Conservation (phyloP, 1,139 yeast genomes). For the Hansenula sp. region DNA sequence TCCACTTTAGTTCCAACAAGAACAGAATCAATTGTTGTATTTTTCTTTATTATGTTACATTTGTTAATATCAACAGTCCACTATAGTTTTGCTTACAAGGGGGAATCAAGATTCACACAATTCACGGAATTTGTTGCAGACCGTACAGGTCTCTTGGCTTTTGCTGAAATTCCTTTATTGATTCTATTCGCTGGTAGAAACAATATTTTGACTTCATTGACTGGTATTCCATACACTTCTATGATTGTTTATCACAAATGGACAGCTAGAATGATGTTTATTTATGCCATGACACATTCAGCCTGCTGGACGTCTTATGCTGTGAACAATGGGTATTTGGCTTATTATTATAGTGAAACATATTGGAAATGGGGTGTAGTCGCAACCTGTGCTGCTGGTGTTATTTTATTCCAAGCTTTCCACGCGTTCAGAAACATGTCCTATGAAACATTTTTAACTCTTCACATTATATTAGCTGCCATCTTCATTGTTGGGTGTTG, state of each 20-base stretch:
- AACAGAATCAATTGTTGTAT: constrained; percentile 48
- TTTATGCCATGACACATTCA: constrained; percentile 42
- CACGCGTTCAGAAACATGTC: constrained; percentile 46
- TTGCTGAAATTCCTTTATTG: constrained; percentile 43
- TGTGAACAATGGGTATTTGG: constrained; percentile 14
- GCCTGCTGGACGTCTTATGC: constrained; percentile 38
- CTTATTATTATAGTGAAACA: constrained; percentile 13
- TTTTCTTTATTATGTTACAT: constrained; percentile 42
- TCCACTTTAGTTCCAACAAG: constrained; percentile 53
- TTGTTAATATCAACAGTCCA: constrained; percentile 38
- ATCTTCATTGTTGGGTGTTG: constrained; percentile 56
- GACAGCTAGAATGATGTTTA: constrained; percentile 45
- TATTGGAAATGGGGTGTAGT: constrained; percentile 44
- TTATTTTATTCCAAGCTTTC: constrained; percentile 45
- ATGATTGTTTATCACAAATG: constrained; percentile 65
- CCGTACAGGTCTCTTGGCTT: constrained; percentile 15
- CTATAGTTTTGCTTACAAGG: constrained; percentile 31
- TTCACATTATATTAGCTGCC: constrained; percentile 57
- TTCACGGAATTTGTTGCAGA: too few relatives aligned
- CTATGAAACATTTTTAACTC: constrained; percentile 61
- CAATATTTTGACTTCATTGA: constrained; percentile 56
- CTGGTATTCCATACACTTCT: constrained; percentile 64
- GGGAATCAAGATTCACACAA: too few relatives aligned
- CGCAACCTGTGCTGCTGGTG: constrained; percentile 35
- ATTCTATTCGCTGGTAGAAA: constrained; percentile 62